Conservation (phyloP, 163 green algal genomes). For the Scenedesmus sp. region DNA sequence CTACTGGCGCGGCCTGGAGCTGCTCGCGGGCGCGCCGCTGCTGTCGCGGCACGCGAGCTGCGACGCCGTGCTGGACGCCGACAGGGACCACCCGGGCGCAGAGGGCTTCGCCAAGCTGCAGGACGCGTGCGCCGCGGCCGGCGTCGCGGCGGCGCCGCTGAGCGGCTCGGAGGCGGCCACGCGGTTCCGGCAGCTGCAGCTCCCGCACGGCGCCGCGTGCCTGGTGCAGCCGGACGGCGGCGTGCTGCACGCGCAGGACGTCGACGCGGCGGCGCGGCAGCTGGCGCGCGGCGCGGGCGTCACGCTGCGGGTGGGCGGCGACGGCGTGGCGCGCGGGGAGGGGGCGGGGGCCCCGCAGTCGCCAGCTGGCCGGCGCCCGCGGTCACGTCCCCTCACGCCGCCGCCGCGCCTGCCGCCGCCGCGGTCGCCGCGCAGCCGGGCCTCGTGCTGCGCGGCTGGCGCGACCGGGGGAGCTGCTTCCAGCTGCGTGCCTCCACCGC, state of each 20-base stretch:
- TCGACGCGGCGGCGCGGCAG: background rate
- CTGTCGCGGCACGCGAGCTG: background rate
- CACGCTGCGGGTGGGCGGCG: background rate
- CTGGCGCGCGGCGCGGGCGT: conserved; percentile 24
- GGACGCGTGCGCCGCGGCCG: conserved; percentile 11
- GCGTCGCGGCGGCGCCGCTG: conserved; percentile 2
- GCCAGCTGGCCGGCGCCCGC: too few species aligned
- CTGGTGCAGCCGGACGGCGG: conserved; percentile 32
- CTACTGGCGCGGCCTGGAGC: conserved; percentile 44
- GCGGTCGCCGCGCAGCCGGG: conserved; percentile 2
- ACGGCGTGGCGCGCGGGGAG: too few species aligned
- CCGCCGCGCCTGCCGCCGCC: too few species aligned
- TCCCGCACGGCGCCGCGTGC: background rate
- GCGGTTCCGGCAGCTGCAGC: conserved; percentile 20
- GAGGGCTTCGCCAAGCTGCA: conserved; percentile 30
- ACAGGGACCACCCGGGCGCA: conserved; percentile 34
- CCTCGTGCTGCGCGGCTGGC: conserved; percentile 37
- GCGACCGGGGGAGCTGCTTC: conserved; percentile 44
- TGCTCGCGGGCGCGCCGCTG: conserved; percentile 19
- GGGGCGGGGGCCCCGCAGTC: too few species aligned
- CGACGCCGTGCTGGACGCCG: conserved; percentile 37
- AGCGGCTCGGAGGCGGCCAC: conserved; percentile 3
- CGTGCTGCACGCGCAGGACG: background rate
- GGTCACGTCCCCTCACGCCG: too few species aligned
- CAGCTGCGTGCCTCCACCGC: conserved; percentile 27